Conservation (phyloP, 768 basidiomycete genomes). For the Tylopilus intermedius region DNA sequence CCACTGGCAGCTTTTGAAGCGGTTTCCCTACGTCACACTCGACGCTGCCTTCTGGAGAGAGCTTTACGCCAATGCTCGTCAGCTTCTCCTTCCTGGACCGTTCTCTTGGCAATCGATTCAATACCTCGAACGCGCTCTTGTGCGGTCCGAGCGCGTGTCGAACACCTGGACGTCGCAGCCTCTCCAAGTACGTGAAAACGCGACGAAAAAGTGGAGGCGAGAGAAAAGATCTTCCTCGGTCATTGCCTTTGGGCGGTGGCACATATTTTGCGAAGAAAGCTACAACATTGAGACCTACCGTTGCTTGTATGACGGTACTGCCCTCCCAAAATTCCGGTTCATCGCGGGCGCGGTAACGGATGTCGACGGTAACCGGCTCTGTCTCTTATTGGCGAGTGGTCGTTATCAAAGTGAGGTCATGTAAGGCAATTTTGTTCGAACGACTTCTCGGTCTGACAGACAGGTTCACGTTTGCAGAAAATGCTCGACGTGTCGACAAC, state of each 20-base stretch:
- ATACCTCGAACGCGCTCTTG: neutral
- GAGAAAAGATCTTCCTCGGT: neutral
- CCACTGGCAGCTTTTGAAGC: neutral
- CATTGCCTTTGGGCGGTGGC: neutral
- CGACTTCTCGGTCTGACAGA: neutral
- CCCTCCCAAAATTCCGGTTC: neutral
- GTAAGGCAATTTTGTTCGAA: neutral
- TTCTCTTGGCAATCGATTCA: neutral
- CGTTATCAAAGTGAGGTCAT: neutral
- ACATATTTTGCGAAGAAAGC: neutral
- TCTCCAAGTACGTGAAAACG: neutral
- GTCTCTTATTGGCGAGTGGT: neutral
- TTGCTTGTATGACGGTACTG: neutral
- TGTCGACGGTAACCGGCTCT: neutral
- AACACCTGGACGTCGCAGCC: neutral
- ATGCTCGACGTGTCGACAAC: neutral
- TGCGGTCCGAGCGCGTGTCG: neutral
- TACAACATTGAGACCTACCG: neutral
- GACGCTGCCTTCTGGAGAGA: neutral
- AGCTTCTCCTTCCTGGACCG: neutral
- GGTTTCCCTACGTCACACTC: no score
- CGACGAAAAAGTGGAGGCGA: neutral
- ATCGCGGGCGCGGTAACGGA: neutral
- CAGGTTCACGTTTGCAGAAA: neutral
- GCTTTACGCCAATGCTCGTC: neutral